These are phyloP conservation scores for Candida alai DNA, from an alignment of 805 yeast species.

Conservation along the genomic window DNA sequence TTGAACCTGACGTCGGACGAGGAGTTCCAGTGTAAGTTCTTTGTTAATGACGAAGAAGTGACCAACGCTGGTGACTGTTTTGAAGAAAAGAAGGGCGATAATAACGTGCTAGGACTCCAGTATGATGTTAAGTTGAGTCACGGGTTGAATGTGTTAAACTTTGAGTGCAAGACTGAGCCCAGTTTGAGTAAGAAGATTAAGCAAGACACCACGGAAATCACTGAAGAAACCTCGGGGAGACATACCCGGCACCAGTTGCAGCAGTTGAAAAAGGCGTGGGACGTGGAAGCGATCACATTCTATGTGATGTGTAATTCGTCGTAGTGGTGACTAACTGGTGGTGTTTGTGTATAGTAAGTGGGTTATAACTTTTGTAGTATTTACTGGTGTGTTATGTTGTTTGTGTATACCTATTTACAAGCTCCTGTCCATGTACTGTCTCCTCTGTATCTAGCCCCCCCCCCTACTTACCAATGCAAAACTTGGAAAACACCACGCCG, in stretches of 20 bases:
- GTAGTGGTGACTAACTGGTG: conserved; percentile 9
- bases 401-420: background rate
- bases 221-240: conserved; percentile 33
- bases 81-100: conserved; percentile 23
- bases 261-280: conserved; percentile 44
- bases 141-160: conserved; percentile 37
- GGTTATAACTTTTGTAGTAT: no score
- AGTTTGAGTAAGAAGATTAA: conserved; percentile 33
- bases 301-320: conserved; percentile 27
- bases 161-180: conserved; percentile 42
- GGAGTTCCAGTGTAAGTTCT: conserved; percentile 38
- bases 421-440: background rate
- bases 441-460: background rate
- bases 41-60: conserved; percentile 37
- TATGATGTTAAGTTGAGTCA: conserved; percentile 38
- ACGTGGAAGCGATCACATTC: conserved; percentile 38
- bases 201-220: conserved; percentile 18
- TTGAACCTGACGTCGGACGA: conserved; percentile 34
- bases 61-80: conserved; percentile 26
- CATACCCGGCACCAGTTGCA: conserved; percentile 45
- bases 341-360: background rate
- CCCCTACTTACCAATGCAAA: conserved; percentile 84
- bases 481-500: conserved; percentile 86
- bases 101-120: conserved; percentile 21
- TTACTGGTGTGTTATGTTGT: background rate